These are phyloP conservation scores for Zygoascus hellenicus DNA, from an alignment of 1,139 yeast species.

Conservation along the genomic window DNA sequence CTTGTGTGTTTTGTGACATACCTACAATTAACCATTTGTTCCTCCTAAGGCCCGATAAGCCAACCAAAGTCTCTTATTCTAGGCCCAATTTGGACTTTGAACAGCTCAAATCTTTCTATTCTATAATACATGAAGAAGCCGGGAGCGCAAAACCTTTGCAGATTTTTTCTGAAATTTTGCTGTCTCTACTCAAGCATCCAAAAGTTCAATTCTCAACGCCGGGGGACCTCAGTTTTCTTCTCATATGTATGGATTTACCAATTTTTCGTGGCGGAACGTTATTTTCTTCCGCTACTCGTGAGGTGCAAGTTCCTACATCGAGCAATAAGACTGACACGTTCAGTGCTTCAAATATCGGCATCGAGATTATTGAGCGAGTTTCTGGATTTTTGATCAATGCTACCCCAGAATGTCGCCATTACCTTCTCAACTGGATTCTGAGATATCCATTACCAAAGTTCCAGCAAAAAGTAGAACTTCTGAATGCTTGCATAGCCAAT, in stretches of 20 bases:
- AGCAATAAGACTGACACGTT: slow-evolving; percentile 1
- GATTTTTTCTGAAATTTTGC: slow-evolving; percentile 20
- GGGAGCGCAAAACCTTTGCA: slow-evolving; percentile 6
- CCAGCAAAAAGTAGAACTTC: slow-evolving; percentile 31
- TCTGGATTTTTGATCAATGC: slow-evolving; percentile 60
- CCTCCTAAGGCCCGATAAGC: slow-evolving; percentile 18
- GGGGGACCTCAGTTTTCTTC: slow-evolving; percentile 25
- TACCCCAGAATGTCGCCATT: slow-evolving; percentile 39
- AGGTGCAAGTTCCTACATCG: not conserved
- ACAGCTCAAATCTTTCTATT: slow-evolving; percentile 23
- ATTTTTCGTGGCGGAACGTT: slow-evolving; percentile 23
- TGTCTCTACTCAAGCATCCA: slow-evolving; percentile 29
- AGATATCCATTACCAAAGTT: slow-evolving; percentile 30
- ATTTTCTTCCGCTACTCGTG: slow-evolving; percentile 16
- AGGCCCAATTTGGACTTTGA: slow-evolving; percentile 27
- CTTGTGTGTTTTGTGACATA: slow-evolving; percentile 22
- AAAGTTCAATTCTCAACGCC: slow-evolving; percentile 21
- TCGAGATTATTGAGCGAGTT: slow-evolving; percentile 59
- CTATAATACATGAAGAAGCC: slow-evolving; percentile 17
- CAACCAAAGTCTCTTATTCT: slow-evolving; percentile 21
- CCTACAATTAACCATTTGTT: slow-evolving; percentile 26
- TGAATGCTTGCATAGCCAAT: slow-evolving; percentile 37
- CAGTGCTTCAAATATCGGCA: slow-evolving; percentile 36
- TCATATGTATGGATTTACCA: slow-evolving; percentile 34
- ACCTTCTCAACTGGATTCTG: slow-evolving; percentile 56